Percentiles rank a stretch among this genome's conserved stretches.
These are phyloP conservation scores for Ajuga chamaepitys DNA, from an alignment of 257 asterid genomes.

Conservation along the genomic window DNA sequence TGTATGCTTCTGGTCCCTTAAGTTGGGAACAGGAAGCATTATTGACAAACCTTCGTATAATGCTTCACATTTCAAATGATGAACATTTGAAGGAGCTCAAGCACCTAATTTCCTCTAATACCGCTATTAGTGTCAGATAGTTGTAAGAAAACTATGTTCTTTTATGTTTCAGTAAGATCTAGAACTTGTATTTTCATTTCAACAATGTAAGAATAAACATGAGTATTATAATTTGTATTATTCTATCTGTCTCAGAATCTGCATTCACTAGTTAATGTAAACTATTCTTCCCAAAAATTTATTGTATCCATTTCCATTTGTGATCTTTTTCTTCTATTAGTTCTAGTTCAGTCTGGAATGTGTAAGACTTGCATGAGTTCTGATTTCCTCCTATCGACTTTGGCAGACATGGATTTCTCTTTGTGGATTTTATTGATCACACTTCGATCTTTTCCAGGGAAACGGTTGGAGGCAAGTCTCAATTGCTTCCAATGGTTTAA, in stretches of 20 bases:
- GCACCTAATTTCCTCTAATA: constrained; percentile 53
- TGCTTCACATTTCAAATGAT: constrained; percentile 86
- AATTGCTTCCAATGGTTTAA: constrained; percentile 54
- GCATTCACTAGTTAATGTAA: constrained; percentile 21
- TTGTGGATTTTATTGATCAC: constrained; percentile 33
- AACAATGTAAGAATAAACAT: constrained; percentile 36
- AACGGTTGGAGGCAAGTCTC: constrained; percentile 43
- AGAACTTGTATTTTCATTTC: constrained; percentile 13
- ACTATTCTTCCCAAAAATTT: constrained; percentile 19
- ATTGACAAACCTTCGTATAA: constrained; percentile 78
- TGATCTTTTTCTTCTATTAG: neutral
- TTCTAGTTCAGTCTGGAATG: neutral
- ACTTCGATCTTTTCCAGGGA: constrained; percentile 53
- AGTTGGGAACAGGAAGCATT: constrained; percentile 90
- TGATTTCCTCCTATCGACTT: constrained; percentile 15
- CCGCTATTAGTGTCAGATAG: constrained; percentile 36
- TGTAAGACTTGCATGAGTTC: neutral
- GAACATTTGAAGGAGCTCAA: constrained; percentile 84
- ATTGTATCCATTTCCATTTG: neutral
- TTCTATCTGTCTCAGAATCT: neutral
- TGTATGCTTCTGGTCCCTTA: constrained; percentile 89
- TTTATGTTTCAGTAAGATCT: constrained; percentile 13
- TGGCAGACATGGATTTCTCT: constrained; percentile 29
- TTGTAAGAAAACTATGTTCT: constrained; percentile 13
- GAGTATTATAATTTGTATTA: constrained; percentile 26